Conservation (phyloP, 768 basidiomycete genomes). For the Dacryopinax spathularia region DNA sequence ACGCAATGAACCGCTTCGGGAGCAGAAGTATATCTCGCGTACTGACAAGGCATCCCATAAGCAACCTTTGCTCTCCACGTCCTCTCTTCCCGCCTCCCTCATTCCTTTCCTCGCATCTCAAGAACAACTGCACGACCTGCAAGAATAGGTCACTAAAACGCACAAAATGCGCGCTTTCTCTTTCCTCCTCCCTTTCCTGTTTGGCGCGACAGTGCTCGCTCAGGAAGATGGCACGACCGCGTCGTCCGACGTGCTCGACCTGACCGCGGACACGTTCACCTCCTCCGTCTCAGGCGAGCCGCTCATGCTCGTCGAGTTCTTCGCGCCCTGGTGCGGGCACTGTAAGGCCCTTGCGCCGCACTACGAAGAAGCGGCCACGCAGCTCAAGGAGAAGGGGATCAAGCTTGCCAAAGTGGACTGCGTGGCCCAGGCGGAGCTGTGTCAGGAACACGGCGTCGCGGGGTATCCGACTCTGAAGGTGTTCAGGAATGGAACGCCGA, state of each 20-base stretch:
- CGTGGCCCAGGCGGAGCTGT: slow-evolving; percentile 84
- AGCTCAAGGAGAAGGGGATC: slow-evolving; percentile 79
- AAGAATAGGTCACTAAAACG: too few relatives aligned
- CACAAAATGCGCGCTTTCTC: slow-evolving; percentile 13
- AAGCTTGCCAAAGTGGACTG: slow-evolving; percentile 95
- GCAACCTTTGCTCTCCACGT: background rate
- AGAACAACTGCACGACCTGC: too few relatives aligned
- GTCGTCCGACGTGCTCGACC: slow-evolving; percentile 63
- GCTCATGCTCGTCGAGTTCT: slow-evolving; percentile 88
- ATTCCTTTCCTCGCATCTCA: slow-evolving; percentile 14
- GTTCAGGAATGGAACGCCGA: slow-evolving; percentile 66
- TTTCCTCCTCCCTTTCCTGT: slow-evolving; percentile 38
- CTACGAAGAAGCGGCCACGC: slow-evolving; percentile 86
- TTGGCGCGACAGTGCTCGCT: slow-evolving; percentile 38
- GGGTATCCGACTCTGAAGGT: slow-evolving; percentile 93
- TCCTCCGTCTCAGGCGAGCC: slow-evolving; percentile 47
- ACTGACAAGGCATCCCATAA: background rate
- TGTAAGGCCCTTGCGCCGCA: slow-evolving; percentile 91
- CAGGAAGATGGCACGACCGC: slow-evolving; percentile 26
- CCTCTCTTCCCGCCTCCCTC: slow-evolving; percentile 9
- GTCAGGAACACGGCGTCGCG: slow-evolving; percentile 71
- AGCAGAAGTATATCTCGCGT: background rate
- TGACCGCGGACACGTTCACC: slow-evolving; percentile 59
- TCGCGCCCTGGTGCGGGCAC: slow-evolving; percentile 89
- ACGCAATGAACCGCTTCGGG: too few relatives aligned